A percentile compares a stretch with the other conserved stretches of the same genome.
Evolutionary conservation across 345 rosid genomes (phyloP).

Genomic region (Carallia brachiata): DNA sequence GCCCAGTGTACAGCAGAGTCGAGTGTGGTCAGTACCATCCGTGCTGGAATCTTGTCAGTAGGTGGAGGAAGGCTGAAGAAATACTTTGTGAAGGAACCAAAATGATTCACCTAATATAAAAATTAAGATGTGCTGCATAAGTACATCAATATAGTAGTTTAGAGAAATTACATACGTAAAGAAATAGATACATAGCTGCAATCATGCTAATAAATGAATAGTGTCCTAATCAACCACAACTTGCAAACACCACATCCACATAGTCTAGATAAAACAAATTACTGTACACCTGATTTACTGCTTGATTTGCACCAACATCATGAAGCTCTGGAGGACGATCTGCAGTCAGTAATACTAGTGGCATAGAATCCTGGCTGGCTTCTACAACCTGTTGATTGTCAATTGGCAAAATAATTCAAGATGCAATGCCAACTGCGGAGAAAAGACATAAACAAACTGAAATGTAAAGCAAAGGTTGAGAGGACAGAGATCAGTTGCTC

Average conservation of each 20-base stretch:
- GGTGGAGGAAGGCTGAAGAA: slow-evolving; percentile 90
- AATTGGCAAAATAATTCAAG: background rate
- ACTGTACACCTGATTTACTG: slow-evolving; percentile 77
- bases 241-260: slow-evolving; percentile 7
- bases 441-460: background rate
- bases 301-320: slow-evolving; percentile 89
- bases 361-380: slow-evolving; percentile 94
- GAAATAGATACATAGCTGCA: background rate
- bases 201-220: background rate
- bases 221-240: background rate
- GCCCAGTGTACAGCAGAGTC: slow-evolving; percentile 90
- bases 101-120: slow-evolving; percentile 70
- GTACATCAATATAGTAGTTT: slow-evolving; percentile 9
- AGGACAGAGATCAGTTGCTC: background rate
- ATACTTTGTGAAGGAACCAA: slow-evolving; percentile 86
- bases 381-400: slow-evolving; percentile 73
- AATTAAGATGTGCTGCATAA: slow-evolving; percentile 14
- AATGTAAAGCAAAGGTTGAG: background rate
- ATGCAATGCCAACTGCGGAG: no score
- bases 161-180: background rate
- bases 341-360: slow-evolving; percentile 81
- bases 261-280: background rate
- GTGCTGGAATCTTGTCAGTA: slow-evolving; percentile 67
- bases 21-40: slow-evolving; percentile 81
- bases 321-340: slow-evolving; percentile 98